Conservation (phyloP, 2,329 filamentous ascomycete species). For the Periconia digitata region DNA sequence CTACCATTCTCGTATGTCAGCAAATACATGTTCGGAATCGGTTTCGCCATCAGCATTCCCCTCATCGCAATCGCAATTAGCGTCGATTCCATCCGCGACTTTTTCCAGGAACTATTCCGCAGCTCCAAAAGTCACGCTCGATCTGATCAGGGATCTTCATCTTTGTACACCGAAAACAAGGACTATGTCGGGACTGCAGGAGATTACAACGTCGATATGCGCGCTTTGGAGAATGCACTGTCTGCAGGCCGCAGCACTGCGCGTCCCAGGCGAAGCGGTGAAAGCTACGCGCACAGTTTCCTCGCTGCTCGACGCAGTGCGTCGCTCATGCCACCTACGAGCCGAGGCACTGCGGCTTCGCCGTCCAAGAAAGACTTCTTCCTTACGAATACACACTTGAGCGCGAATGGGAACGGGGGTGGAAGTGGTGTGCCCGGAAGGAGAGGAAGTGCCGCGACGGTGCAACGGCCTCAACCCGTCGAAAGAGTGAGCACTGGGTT, state of each 20-base stretch:
- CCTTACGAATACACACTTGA: constrained; percentile 8
- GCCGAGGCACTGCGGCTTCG: constrained; percentile 31
- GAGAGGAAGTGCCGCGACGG: constrained; percentile 21
- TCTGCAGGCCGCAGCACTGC: constrained; percentile 26
- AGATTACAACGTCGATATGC: constrained; percentile 25
- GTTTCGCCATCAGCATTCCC: constrained; percentile 56
- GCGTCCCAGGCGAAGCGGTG: constrained; percentile 27
- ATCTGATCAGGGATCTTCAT: neutral
- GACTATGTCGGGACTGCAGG: constrained; percentile 16
- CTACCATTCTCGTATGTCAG: constrained; percentile 55
- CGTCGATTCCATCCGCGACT: constrained; percentile 45
- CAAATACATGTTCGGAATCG: constrained; percentile 59
- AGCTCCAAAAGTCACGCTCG: constrained; percentile 15
- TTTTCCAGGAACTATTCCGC: constrained; percentile 28
- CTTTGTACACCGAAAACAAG: neutral
- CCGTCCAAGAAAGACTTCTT: constrained; percentile 13
- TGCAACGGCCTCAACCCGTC: constrained; percentile 9
- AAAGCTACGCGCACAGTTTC: constrained; percentile 25
- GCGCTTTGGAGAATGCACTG: constrained; percentile 28
- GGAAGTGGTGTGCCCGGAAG: constrained; percentile 12
- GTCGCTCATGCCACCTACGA: constrained; percentile 31
- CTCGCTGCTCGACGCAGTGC: constrained; percentile 16
- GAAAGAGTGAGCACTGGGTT: constrained; percentile 39
- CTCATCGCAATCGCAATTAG: constrained; percentile 51
- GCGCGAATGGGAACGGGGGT: constrained; percentile 7